These are phyloP conservation scores for Akanthomyces uredinophilus DNA, from an alignment of 2,329 filamentous ascomycete genomes.

Conservation along the genomic window DNA sequence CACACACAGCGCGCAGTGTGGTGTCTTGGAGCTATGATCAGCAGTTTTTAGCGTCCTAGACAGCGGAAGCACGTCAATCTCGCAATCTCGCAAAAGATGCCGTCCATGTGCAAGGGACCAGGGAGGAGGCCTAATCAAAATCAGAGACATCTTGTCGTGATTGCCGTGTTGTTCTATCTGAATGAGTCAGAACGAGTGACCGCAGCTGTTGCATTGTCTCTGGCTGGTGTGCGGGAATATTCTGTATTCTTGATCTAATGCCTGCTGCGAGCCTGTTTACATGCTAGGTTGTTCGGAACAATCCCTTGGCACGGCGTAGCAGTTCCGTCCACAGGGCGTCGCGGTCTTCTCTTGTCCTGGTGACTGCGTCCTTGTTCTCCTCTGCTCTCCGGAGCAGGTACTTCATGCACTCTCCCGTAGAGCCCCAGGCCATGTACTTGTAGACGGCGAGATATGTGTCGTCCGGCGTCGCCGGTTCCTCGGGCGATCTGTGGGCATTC, in stretches of 20 bases:
- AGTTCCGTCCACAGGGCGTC: slow-evolving; percentile 60
- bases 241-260: neutral
- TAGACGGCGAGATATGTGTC: slow-evolving; percentile 52
- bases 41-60: neutral
- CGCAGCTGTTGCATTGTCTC: neutral
- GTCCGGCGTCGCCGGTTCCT: neutral
- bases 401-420: slow-evolving; percentile 76
- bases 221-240: neutral
- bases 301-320: slow-evolving; percentile 45
- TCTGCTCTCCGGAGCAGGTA: slow-evolving; percentile 62
- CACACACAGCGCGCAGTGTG: neutral
- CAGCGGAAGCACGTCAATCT: neutral
- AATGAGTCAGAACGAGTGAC: neutral
- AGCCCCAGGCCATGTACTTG: slow-evolving; percentile 68
- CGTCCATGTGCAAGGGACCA: no score
- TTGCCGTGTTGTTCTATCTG: neutral
- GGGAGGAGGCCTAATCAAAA: neutral
- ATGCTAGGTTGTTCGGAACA: slow-evolving; percentile 22
- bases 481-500: slow-evolving; percentile 20
- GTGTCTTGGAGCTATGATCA: neutral
- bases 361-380: slow-evolving; percentile 68
- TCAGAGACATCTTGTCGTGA: neutral
- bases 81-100: neutral
- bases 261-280: neutral
- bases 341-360: slow-evolving; percentile 55